Base-by-base conservation (phyloP, 1,139 yeast genomes). In the Scheffersomyces stambukii region DNA sequence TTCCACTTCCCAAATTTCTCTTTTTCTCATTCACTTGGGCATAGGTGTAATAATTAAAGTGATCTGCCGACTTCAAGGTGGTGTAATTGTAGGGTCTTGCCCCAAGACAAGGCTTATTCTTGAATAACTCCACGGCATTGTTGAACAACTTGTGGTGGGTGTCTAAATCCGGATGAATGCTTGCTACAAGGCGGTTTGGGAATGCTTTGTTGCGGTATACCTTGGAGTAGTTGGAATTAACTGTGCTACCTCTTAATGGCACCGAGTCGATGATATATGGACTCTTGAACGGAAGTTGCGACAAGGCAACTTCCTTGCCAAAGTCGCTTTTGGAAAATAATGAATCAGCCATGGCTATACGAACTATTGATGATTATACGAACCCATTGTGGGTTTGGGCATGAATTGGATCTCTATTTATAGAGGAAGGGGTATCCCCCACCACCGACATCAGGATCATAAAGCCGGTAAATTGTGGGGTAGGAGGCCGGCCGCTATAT, bases 111-210 rank as follows among this genome's bases (percentile, higher is more conserved):
- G 58, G 60, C n/a, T 40, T 38, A 21, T 48, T 38, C 4, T 40
- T 43, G 25, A 38, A 44, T 10, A 31, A 10, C 8, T 29, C 31
- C 6, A 44, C 63, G 4, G 64, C 48, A 27, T 42, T 36, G 29
- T 44, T 42, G 41, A 60, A 55, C 19, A 57, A 34, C 19, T 48
- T 49, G 22, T 47, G 45, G 32, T 56, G 57, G 6, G 66, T 60
- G 28, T 51, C 45, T 24, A 59, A 42, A 6, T 45, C 51, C 4
- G 45, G 48, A 30, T 46, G 51, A 19, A 46, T 28, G 8, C 38
- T 29, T 4, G 24, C 27, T 21, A 39, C 27, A 12, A 43, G 28
- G n/a, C 33, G 17, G 16, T 27, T 18, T 3, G 38, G 27, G 10
- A 23, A 18, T 1, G 38, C 42, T 15, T 31, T 32, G 29, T 46